Evolutionary conservation across 352 stramenopile species (phyloP), one percentile per base, ranked within the genome.

Genomic region (Phytophthora podocarpi): DNA sequence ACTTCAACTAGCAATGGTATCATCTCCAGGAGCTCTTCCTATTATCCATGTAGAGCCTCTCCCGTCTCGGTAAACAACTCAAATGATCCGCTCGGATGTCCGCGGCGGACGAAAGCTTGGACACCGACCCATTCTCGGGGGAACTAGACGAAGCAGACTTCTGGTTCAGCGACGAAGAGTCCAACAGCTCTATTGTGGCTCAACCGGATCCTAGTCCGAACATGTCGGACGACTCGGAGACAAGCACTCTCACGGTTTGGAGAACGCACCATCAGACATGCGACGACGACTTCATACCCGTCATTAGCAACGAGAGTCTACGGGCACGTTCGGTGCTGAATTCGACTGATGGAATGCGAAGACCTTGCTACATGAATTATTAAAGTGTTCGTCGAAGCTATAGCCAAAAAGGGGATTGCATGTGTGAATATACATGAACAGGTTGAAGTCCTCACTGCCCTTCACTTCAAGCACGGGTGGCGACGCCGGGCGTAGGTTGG

Each of bases 71-170:
- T n/a, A n/a, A n/a, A n/a, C n/a, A n/a, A n/a, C n/a, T n/a, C n/a
- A n/a, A n/a, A n/a, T n/a, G n/a, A n/a, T n/a, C n/a, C n/a, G n/a
- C n/a, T n/a, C n/a, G n/a, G n/a, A n/a, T n/a, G n/a, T n/a, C n/a
- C n/a, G n/a, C 58, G 3, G 39, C 56, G 10, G 39, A 67, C 3
- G 64, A 67, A 12, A 67, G 59, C 34, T 55, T 70, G 18, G 48
- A 67, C 23, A 59, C 54, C 0, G 48, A 72, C 12, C 41, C 40
- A 10, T 69, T 65, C 35, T 70, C 59, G 11, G 57, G 63, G 31
- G 67, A 79, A 18, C 31, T 76, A 27, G 66, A 79, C 24, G 69
- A 61, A 49, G 70, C 49, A 2, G 54, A 76, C 15, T 70, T 70
- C 36, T 57, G 60, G 51, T 76, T 67, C n/a, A 70, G 65, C 27